phyloP scores from a whole-genome alignment of 305 asterid species.

The Fraxinus angustifolia region DNA sequence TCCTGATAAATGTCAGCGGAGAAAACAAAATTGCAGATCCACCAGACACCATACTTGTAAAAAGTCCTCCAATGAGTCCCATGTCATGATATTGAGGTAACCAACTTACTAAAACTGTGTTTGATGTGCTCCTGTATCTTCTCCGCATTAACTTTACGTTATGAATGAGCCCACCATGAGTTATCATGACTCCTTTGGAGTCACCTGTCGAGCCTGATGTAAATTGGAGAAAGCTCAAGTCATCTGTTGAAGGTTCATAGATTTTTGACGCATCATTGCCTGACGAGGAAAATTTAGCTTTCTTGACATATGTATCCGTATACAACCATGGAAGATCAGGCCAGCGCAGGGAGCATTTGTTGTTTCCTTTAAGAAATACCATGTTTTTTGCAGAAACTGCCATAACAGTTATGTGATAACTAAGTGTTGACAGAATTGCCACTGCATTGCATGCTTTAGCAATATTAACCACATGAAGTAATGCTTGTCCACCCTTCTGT shows the following conservation, averaged over 20 bases:
- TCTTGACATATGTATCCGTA: slow-evolving; percentile 61
- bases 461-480: slow-evolving; percentile 51
- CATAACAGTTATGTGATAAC: slow-evolving; percentile 54
- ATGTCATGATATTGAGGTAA: slow-evolving; percentile 80
- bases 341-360: slow-evolving; percentile 38
- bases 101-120: slow-evolving; percentile 70
- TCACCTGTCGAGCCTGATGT: slow-evolving; percentile 88
- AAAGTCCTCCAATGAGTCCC: slow-evolving; percentile 77
- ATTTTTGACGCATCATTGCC: slow-evolving; percentile 12
- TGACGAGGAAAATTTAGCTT: slow-evolving; percentile 29
- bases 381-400: slow-evolving; percentile 48
- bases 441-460: slow-evolving; percentile 59
- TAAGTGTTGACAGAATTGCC: slow-evolving; percentile 59
- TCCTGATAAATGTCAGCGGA: slow-evolving; percentile 59
- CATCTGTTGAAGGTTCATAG: slow-evolving; percentile 31
- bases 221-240: slow-evolving; percentile 67
- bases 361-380: slow-evolving; percentile 33
- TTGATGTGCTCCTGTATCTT: slow-evolving; percentile 58
- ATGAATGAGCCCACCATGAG: slow-evolving; percentile 66
- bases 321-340: slow-evolving; percentile 72
- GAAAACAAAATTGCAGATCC: slow-evolving; percentile 69
- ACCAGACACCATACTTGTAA: slow-evolving; percentile 66
- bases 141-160: slow-evolving; percentile 66
- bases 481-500: slow-evolving; percentile 63
- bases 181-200: slow-evolving; percentile 78